These are phyloP conservation scores for Colletotrichum sp. DNA, from an alignment of 2,329 filamentous ascomycete genomes.

Conservation along the genomic window DNA sequence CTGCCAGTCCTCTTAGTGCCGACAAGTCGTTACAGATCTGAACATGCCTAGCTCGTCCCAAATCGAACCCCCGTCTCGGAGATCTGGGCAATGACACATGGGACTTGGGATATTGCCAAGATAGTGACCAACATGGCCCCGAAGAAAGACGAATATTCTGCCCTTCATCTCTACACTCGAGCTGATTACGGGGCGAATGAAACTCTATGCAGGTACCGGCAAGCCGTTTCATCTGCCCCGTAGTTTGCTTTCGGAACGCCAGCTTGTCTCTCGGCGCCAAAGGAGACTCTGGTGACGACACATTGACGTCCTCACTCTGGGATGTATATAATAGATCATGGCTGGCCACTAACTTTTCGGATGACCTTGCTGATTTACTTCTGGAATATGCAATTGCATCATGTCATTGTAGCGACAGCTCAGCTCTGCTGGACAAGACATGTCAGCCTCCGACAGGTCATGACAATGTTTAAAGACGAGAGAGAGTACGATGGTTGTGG, in stretches of 20 bases:
- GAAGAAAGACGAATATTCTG: not conserved
- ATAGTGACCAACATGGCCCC: not conserved
- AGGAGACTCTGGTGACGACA: not conserved
- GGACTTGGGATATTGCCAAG: not conserved
- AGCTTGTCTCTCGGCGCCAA: not conserved
- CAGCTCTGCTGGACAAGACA: not conserved
- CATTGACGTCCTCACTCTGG: not conserved
- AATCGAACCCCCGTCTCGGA: not conserved
- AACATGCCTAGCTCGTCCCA: not conserved
- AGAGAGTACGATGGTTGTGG: not conserved
- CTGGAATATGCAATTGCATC: not conserved
- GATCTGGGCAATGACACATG: not conserved
- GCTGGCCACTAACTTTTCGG: not conserved
- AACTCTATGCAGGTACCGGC: slow-evolving; percentile 3
- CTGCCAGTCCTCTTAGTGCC: not conserved
- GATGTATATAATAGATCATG: not conserved
- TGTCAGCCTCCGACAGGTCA: not conserved
- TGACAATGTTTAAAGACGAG: not conserved
- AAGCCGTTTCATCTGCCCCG: not conserved
- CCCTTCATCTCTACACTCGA: not conserved
- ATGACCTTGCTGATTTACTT: not conserved
- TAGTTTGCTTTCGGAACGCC: not conserved
- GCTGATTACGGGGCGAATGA: not conserved
- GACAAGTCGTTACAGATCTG: not conserved
- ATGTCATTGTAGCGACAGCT: not conserved